Evolutionary conservation across 176 grass and related monocot genomes (phyloP), one percentile per base, ranked within the genome.

Genomic region (Oryza coarctata): DNA sequence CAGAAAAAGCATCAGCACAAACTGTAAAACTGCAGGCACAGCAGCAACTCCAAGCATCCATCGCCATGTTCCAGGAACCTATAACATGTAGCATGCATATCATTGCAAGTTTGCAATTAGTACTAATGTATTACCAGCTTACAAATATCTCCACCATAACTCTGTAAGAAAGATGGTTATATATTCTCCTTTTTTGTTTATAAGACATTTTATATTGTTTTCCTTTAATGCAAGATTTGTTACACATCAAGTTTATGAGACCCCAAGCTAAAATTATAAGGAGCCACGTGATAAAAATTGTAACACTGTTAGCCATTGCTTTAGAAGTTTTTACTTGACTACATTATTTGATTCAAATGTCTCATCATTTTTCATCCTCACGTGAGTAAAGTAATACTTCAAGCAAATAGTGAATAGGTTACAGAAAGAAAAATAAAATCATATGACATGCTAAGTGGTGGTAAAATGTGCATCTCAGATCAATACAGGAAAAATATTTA

Each of bases 1-100:
- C 17, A 98, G 84, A 66, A 89, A 98, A 29, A 98, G 38, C 95
- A 95, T 95, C 69, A 98, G 82, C 52, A 87, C 73, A 74, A 98
- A 98, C 86, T 98, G 95, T 66, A 95, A 15, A 63, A 95, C 66
- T 55, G 95, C 95, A 71, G 95, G 95, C 69, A 98, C 66, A 4
- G 92, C 95, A 79, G 92, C 88, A 63, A 98, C 92, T 81, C 92
- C 95, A 3, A 95, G 95, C 95, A 98, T 98, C 95, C 95, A 98
- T 43, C 95, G 89, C 95, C 95, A 98, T 27, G 95, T 98, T 69
- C 92, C 95, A 88, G 88, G 84, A 86, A 98, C 95, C 92, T 98
- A 80, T 81, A 23, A 14, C 68, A 86, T 32, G 82, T 44, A 63
- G 44, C 38, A 64, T 84, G 25, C 36, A 88, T 61, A 70, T 80